Conservation (phyloP, 1,284 basidiomycete genomes). For the Cryptococcus neoformans region DNA sequence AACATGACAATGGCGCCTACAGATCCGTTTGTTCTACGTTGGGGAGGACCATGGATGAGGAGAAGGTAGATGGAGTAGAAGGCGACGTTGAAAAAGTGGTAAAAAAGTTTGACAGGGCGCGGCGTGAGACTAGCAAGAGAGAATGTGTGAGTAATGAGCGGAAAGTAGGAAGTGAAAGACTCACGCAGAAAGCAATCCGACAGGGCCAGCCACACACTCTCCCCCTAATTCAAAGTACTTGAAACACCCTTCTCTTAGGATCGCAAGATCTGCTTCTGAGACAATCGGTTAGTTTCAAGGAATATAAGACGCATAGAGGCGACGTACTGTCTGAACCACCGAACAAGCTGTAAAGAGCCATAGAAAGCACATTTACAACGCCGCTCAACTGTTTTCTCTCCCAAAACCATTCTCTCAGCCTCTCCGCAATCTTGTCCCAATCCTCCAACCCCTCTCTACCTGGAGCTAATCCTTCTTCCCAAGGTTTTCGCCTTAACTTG, state of each 20-base stretch:
- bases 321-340: slow-evolving; percentile 74
- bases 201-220: slow-evolving; percentile 82
- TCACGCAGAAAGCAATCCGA: slow-evolving; percentile 78
- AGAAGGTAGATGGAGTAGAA: slow-evolving; percentile 87
- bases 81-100: slow-evolving; percentile 94
- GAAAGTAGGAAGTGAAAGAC: slow-evolving; percentile 29
- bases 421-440: slow-evolving; percentile 61
- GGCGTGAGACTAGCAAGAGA: slow-evolving; percentile 56
- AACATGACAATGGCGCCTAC: slow-evolving; percentile 55
- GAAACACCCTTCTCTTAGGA: slow-evolving; percentile 91
- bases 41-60: slow-evolving; percentile 64
- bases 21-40: background rate
- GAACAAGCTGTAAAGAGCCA: slow-evolving; percentile 89
- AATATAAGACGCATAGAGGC: background rate
- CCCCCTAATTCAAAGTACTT: slow-evolving; percentile 96
- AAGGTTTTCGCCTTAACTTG: background rate
- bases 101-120: slow-evolving; percentile 72
- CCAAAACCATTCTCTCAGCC: slow-evolving; percentile 78
- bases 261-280: slow-evolving; percentile 55
- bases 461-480: slow-evolving; percentile 15
- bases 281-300: slow-evolving; percentile 1
- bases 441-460: slow-evolving; percentile 52
- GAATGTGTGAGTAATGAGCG: background rate
- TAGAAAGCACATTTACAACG: slow-evolving; percentile 84
- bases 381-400: slow-evolving; percentile 71